Conservation (phyloP, 345 rosid species). For the Eutrema yunnanense region DNA sequence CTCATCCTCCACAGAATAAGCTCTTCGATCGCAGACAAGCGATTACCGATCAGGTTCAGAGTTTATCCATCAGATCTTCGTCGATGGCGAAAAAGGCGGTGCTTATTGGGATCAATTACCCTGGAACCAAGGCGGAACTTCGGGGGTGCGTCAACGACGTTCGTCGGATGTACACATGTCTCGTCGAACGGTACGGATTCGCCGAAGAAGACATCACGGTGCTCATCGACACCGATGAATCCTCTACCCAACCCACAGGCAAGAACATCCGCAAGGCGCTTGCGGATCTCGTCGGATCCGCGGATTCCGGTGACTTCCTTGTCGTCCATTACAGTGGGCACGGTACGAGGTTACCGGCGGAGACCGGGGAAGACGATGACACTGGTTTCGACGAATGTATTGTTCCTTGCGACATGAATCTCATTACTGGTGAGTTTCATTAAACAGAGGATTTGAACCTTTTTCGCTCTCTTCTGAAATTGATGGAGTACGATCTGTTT, state of each 20-base stretch:
- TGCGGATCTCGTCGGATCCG: slow-evolving; percentile 48
- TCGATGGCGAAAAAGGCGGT: slow-evolving; percentile 71
- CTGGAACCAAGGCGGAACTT: slow-evolving; percentile 80
- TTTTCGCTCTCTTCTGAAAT: not conserved
- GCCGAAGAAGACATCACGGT: slow-evolving; percentile 54
- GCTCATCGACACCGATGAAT: slow-evolving; percentile 70
- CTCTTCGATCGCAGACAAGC: not conserved
- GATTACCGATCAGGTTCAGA: slow-evolving; percentile 18
- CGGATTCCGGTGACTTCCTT: slow-evolving; percentile 50
- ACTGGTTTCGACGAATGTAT: slow-evolving; percentile 95
- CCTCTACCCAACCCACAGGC: slow-evolving; percentile 67
- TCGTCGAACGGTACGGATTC: slow-evolving; percentile 71
- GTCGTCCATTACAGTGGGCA: slow-evolving; percentile 97
- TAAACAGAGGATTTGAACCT: not conserved
- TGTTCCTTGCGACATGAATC: slow-evolving; percentile 94
- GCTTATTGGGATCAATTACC: slow-evolving; percentile 82
- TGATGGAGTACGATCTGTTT: not conserved
- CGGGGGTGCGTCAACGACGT: slow-evolving; percentile 95
- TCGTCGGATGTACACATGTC: slow-evolving; percentile 53
- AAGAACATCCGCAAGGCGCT: slow-evolving; percentile 70
- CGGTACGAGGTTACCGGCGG: slow-evolving; percentile 96
- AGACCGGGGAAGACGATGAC: slow-evolving; percentile 93
- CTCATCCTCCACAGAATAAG: not conserved
- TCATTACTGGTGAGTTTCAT: slow-evolving; percentile 60
- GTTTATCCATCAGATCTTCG: not conserved